These are phyloP conservation scores for Sequoia sempervirens DNA, from an alignment of 75 land plant species.

Conservation along the genomic window DNA sequence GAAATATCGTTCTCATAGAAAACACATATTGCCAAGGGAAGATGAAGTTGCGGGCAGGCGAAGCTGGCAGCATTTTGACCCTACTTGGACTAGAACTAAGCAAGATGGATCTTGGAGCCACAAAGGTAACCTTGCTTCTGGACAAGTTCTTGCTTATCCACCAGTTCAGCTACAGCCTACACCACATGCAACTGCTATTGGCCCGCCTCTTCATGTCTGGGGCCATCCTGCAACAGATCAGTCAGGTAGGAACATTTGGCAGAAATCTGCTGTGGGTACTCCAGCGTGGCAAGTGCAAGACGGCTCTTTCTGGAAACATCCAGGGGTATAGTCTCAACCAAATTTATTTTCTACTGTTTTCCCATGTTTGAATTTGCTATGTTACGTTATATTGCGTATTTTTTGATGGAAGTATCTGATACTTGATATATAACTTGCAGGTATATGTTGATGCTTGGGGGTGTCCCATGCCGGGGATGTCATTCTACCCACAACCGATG, in stretches of 20 bases:
- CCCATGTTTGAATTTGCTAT: neutral
- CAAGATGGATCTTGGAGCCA: conserved; percentile 10
- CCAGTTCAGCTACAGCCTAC: conserved; percentile 45
- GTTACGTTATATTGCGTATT: neutral
- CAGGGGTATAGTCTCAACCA: conserved; percentile 26
- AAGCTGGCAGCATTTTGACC: conserved; percentile 32
- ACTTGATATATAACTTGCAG: conserved; percentile 20
- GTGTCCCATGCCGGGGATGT: conserved; percentile 31
- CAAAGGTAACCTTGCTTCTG: conserved; percentile 23
- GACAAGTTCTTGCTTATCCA: conserved; percentile 17
- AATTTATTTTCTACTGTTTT: neutral
- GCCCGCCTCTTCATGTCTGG: conserved; percentile 45
- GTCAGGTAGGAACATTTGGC: conserved; percentile 34
- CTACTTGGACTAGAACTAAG: conserved; percentile 9
- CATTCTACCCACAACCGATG: conserved; percentile 10
- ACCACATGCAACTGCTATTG: conserved; percentile 24
- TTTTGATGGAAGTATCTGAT: neutral
- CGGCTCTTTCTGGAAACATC: conserved; percentile 50
- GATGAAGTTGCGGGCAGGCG: conserved; percentile 49
- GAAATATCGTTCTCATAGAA: conserved; percentile 87
- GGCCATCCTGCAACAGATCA: conserved; percentile 34
- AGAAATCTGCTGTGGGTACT: conserved; percentile 18
- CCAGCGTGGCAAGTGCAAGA: conserved; percentile 46
- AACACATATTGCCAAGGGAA: conserved; percentile 68
- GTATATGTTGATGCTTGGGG: conserved; percentile 67